Evolutionary conservation across 345 rosid genomes (phyloP).

Genomic region (Citrus unshiu): DNA sequence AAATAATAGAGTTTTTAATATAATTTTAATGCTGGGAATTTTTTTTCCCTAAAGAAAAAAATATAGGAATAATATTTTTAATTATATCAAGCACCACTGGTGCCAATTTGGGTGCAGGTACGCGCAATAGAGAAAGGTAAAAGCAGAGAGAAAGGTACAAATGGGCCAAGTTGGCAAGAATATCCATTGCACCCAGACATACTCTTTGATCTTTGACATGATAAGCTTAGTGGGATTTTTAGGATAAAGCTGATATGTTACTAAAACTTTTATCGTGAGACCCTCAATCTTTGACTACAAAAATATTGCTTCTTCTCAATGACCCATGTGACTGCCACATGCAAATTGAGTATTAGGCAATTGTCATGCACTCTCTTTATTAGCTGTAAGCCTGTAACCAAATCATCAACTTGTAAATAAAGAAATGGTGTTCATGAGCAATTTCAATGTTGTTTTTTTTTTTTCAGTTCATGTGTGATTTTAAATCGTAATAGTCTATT

Average conservation of each 20-base stretch:
- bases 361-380: background rate
- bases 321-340: background rate
- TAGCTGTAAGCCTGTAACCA: background rate
- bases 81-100: too few relatives aligned
- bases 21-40: too few relatives aligned
- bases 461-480: too few relatives aligned
- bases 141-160: background rate
- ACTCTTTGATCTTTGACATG: background rate
- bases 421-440: too few relatives aligned
- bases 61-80: too few relatives aligned
- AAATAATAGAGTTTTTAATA: too few relatives aligned
- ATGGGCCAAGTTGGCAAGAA: background rate
- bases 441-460: too few relatives aligned
- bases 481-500: too few relatives aligned
- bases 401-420: too few relatives aligned
- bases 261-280: background rate
- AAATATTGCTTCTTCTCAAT: background rate
- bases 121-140: background rate
- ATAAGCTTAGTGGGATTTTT: background rate
- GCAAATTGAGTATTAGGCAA: background rate
- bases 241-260: background rate
- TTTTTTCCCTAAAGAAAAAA: too few relatives aligned
- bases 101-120: background rate
- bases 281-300: background rate
- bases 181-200: constrained; percentile 17